Evolutionary conservation across 169 alveolate species (phyloP).

Genomic region (Plasmodium gallinaceum): DNA sequence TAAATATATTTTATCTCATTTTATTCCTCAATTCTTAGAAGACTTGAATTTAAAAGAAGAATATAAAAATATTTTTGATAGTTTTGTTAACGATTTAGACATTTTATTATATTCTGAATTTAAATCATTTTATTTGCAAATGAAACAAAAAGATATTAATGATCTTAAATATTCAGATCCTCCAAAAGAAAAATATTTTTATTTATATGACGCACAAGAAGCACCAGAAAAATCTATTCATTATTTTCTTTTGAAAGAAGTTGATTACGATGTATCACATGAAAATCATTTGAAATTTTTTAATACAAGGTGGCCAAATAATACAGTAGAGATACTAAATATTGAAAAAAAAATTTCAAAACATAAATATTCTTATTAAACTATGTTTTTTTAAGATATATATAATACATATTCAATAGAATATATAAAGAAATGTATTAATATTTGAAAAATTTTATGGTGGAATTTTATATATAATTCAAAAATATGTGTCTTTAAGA

Average conservation of each 20-base stretch:
- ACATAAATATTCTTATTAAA: not conserved
- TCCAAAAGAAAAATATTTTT: constrained; percentile 75
- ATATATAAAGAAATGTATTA: not conserved
- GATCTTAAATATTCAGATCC: constrained; percentile 43
- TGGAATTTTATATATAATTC: too few species aligned
- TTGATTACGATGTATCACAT: constrained; percentile 65
- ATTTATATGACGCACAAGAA: constrained; percentile 74
- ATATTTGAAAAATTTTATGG: not conserved
- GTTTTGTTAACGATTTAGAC: constrained; percentile 63
- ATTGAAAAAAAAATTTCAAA: constrained; percentile 7
- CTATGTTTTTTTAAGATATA: not conserved
- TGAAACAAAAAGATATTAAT: constrained; percentile 70
- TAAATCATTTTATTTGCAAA: constrained; percentile 59
- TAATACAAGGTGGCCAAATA: constrained; percentile 76
- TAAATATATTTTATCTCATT: constrained; percentile 78
- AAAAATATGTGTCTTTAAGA: too few species aligned
- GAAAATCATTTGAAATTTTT: constrained; percentile 57
- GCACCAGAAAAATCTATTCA: constrained; percentile 49
- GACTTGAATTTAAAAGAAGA: constrained; percentile 77
- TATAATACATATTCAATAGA: not conserved
- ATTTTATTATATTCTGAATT: constrained; percentile 66
- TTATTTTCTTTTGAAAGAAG: constrained; percentile 67
- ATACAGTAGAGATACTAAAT: constrained; percentile 64
- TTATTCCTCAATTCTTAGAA: constrained; percentile 76
- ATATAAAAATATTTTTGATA: constrained; percentile 49